Conservation (phyloP, 257 asterid genomes). For the Craterostigma plantagineum region DNA sequence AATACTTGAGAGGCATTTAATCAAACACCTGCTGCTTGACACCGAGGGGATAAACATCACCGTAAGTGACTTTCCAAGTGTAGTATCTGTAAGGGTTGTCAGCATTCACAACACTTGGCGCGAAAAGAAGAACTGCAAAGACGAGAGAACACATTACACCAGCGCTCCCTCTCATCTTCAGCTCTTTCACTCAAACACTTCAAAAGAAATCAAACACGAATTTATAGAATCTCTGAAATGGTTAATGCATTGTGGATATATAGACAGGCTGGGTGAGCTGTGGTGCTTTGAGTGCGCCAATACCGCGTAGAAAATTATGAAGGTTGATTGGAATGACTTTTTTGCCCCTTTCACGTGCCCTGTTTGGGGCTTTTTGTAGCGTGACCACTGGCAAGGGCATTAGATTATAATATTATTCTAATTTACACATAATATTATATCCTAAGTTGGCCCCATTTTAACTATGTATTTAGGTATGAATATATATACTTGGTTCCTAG, state of each 20-base stretch:
- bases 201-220: too few relatives aligned
- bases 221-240: too few relatives aligned
- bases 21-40: slow-evolving; percentile 44
- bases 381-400: not conserved
- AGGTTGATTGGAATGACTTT: not conserved
- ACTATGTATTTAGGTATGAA: too few relatives aligned
- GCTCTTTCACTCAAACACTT: too few relatives aligned
- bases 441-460: too few relatives aligned
- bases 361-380: not conserved
- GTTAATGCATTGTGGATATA: too few relatives aligned
- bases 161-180: not conserved
- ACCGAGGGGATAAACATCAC: slow-evolving; percentile 69
- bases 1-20: not conserved
- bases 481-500: too few relatives aligned
- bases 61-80: slow-evolving; percentile 78
- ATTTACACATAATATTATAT: too few relatives aligned
- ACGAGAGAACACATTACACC: slow-evolving; percentile 10
- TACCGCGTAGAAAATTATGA: too few relatives aligned
- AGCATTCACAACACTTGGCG: slow-evolving; percentile 22
- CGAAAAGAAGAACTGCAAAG: slow-evolving; percentile 14
- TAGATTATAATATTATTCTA: not conserved
- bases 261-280: too few relatives aligned
- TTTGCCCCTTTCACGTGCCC: slow-evolving; percentile 3
- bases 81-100: slow-evolving; percentile 70
- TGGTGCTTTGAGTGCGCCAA: too few relatives aligned